A percentile compares a stretch with the other conserved stretches of the same genome.
Evolutionary conservation across 768 basidiomycete species (phyloP).

Genomic region (Pleurotus tuber-regium): DNA sequence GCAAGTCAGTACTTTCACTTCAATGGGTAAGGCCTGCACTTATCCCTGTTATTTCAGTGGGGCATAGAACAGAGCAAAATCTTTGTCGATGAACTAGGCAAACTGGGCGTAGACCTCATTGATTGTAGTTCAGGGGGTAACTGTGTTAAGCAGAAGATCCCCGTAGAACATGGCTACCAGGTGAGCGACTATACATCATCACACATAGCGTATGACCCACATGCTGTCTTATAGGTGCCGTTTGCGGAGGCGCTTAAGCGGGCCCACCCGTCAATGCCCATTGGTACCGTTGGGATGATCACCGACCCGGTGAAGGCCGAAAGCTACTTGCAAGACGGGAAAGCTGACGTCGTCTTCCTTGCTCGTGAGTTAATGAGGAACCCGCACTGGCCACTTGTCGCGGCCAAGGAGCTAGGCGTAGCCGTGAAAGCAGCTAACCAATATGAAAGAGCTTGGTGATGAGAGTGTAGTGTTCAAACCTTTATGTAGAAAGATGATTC

Average conservation of each 20-base stretch:
- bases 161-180: slow-evolving; percentile 58
- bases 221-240: slow-evolving; percentile 48
- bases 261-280: slow-evolving; percentile 48
- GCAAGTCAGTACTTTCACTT: slow-evolving; percentile 28
- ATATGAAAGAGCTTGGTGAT: slow-evolving; percentile 50
- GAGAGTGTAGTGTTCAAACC: too few relatives aligned
- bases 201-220: neutral
- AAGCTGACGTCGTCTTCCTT: slow-evolving; percentile 67
- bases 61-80: slow-evolving; percentile 75
- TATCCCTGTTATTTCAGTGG: too few relatives aligned
- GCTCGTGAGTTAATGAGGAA: slow-evolving; percentile 66
- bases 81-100: slow-evolving; percentile 51
- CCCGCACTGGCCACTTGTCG: slow-evolving; percentile 61
- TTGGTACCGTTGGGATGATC: slow-evolving; percentile 74
- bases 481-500: too few relatives aligned
- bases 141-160: slow-evolving; percentile 58
- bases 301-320: slow-evolving; percentile 54
- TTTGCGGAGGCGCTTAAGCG: slow-evolving; percentile 68
- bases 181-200: slow-evolving; percentile 25
- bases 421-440: slow-evolving; percentile 71
- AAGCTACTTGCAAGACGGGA: slow-evolving; percentile 57
- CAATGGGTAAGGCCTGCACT: too few relatives aligned
- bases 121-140: slow-evolving; percentile 72
- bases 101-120: slow-evolving; percentile 72
- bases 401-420: slow-evolving; percentile 62